Evolutionary conservation across 164 flowering plant genomes (phyloP).

Genomic region (Annona cherimola): DNA sequence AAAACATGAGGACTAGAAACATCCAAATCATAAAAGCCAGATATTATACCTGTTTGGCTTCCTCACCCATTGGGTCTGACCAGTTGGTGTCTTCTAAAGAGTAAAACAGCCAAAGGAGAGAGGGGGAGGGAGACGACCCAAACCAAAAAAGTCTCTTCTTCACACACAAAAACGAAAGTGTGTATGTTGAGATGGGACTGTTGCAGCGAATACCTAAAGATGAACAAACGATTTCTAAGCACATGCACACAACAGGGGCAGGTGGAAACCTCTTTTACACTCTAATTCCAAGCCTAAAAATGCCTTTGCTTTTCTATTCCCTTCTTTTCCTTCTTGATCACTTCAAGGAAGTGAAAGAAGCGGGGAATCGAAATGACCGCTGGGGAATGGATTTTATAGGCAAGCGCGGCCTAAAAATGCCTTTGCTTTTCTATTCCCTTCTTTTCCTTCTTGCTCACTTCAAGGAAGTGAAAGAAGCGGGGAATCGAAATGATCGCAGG

Average conservation of each 20-base stretch:
- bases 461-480: conserved; percentile 14
- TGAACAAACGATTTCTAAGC: conserved; percentile 35
- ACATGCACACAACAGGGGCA: conserved; percentile 48
- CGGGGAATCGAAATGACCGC: conserved; percentile 17
- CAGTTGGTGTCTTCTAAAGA: conserved; percentile 2
- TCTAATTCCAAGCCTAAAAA: conserved; percentile 12
- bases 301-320: not conserved
- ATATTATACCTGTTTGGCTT: conserved; percentile 42
- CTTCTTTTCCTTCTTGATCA: conserved; percentile 18
- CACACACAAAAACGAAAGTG: conserved; percentile 7
- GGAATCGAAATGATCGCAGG: conserved; percentile 15
- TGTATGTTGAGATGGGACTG: conserved; percentile 18
- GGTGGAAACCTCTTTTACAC: conserved; percentile 6
- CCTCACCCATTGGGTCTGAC: conserved; percentile 55
- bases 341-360: conserved; percentile 13
- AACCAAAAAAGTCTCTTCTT: conserved; percentile 7
- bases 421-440: conserved; percentile 1
- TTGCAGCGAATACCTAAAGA: conserved; percentile 27
- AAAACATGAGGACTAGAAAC: not conserved
- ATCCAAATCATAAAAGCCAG: not conserved
- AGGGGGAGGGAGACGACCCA: conserved; percentile 13
- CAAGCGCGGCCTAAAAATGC: not conserved
- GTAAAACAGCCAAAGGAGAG: conserved; percentile 1
- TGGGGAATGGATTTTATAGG: conserved; percentile 27
- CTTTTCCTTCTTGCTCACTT: conserved; percentile 18